These are phyloP conservation scores for Toxoplasma gondii DNA, from an alignment of 169 alveolate species.

Conservation along the genomic window DNA sequence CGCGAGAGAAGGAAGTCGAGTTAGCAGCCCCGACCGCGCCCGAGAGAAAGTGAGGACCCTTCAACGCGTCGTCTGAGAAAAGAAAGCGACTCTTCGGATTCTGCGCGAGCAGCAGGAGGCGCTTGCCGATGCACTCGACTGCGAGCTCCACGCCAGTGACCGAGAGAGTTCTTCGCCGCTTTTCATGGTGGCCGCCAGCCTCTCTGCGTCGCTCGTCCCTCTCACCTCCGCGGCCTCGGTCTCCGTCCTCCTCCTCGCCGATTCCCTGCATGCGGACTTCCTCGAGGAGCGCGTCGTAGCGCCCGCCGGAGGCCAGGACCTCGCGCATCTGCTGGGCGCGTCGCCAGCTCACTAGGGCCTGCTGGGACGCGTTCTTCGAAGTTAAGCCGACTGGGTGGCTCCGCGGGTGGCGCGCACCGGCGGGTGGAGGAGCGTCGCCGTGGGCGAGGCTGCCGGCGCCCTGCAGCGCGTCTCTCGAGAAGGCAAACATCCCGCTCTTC, in stretches of 20 bases:
- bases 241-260: neutral
- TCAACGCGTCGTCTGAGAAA: neutral
- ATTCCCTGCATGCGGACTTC: constrained; percentile 8
- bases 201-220: neutral
- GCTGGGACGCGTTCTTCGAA: neutral
- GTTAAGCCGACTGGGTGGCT: neutral
- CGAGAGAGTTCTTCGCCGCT: neutral
- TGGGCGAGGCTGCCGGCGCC: neutral
- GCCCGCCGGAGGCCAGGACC: constrained; percentile 36
- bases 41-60: neutral
- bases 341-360: neutral
- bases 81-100: neutral
- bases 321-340: constrained; percentile 24
- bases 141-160: constrained; percentile 22
- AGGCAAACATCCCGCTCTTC: neutral
- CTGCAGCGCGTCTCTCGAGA: neutral
- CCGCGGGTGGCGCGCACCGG: neutral
- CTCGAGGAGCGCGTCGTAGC: constrained; percentile 29
- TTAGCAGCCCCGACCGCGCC: neutral
- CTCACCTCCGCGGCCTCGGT: neutral
- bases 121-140: constrained; percentile 35
- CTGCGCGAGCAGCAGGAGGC: constrained; percentile 19
- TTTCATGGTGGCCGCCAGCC: neutral
- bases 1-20: neutral
- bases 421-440: neutral